Evolutionary conservation across 805 yeast genomes (phyloP).

Genomic region (Pichia gijzeniarum): DNA sequence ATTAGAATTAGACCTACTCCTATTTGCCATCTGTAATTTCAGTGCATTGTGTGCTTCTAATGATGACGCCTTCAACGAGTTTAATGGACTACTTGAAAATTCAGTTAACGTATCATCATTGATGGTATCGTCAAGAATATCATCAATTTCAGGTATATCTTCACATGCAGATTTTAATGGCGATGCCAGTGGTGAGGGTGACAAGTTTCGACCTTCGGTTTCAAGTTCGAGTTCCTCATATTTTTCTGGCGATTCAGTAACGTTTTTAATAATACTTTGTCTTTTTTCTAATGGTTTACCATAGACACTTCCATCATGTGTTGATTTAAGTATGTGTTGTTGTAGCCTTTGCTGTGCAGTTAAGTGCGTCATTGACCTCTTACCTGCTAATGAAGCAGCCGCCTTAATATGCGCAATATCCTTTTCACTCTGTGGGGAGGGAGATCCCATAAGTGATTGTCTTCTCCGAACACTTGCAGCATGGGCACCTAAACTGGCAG

Average conservation of each 20-base stretch:
- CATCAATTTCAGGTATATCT: too few species aligned
- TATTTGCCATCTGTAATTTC: constrained; percentile 12
- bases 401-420: constrained; percentile 7
- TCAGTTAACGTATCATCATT: neutral
- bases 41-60: constrained; percentile 16
- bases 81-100: constrained; percentile 27
- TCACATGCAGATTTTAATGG: too few species aligned
- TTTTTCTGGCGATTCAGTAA: constrained; percentile 5
- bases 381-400: constrained; percentile 20
- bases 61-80: constrained; percentile 24
- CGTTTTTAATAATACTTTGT: constrained; percentile 11
- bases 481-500: neutral
- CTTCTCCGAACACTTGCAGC: constrained; percentile 2
- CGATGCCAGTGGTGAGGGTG: too few species aligned
- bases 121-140: too few species aligned
- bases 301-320: constrained; percentile 27
- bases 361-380: constrained; percentile 14
- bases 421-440: neutral
- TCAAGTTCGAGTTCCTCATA: neutral
- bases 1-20: constrained; percentile 27
- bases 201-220: neutral
- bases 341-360: constrained; percentile 33
- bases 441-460: constrained; percentile 1
- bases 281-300: constrained; percentile 23
- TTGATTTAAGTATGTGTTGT: constrained; percentile 29